A percentile compares a stretch with the other conserved stretches of the same genome.
Conservation (phyloP, 108 stramenopile species). For the Skeletonema grethae region DNA sequence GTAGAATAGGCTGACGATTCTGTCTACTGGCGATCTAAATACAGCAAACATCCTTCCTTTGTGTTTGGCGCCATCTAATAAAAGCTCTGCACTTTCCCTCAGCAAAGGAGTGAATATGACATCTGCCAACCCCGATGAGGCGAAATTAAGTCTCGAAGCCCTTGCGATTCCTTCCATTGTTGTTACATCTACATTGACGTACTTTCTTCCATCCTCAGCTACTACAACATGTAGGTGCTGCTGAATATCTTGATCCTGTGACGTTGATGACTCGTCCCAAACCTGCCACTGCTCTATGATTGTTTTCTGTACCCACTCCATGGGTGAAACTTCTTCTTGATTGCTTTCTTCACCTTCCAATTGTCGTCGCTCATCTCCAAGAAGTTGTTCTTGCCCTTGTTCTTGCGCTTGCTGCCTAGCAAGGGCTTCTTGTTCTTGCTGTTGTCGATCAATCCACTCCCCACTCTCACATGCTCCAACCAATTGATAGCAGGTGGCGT, state of each 20-base stretch:
- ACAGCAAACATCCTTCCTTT: constrained; percentile 47
- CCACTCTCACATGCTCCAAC: constrained; percentile 48
- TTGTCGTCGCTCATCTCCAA: background rate
- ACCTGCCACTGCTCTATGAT: constrained; percentile 6
- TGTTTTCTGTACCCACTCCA: constrained; percentile 18
- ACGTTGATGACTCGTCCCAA: constrained; percentile 5
- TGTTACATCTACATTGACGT: constrained; percentile 53
- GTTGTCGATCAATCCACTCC: constrained; percentile 8
- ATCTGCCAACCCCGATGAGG: constrained; percentile 38
- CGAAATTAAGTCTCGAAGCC: constrained; percentile 38
- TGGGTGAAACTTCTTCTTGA: background rate
- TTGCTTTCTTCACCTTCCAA: background rate
- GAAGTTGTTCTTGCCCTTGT: no score
- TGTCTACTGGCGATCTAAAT: constrained; percentile 49
- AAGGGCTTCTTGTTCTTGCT: background rate
- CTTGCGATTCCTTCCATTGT: constrained; percentile 31
- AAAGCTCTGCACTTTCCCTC: constrained; percentile 16
- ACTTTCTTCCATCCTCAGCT: constrained; percentile 47
- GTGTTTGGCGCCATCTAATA: constrained; percentile 29
- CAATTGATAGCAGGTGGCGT: constrained; percentile 41
- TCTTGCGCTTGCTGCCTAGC: background rate
- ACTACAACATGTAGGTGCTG: constrained; percentile 30
- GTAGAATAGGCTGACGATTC: constrained; percentile 50
- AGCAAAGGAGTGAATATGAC: constrained; percentile 44
- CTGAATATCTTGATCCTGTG: background rate